Base-by-base conservation (phyloP, 352 stramenopile species). In the Globisporangium emineosum region DNA sequence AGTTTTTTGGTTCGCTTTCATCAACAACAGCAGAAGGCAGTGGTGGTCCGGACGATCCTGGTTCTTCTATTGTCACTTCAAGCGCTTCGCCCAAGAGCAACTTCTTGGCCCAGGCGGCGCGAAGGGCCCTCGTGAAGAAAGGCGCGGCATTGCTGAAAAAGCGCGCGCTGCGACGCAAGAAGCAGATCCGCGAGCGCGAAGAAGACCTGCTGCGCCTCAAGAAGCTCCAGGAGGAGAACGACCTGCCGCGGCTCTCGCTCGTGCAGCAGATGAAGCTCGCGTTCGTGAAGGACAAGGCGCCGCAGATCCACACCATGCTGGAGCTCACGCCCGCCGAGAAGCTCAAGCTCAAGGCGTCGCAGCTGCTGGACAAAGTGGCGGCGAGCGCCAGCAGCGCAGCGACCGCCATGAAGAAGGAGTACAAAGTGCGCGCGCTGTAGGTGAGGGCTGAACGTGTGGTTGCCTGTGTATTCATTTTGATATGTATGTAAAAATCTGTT, bases 381-480 rank as follows among this genome's bases (percentile, higher is more conserved):
- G 67, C 69, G 3, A 69, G 70, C 10, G 81, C 80, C 13, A 61
- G 45, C 23, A 69, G 64, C 27, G 78, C 65, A 12, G 73, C 73
- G 1, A 55, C 60, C 5, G 76, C 77, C 27, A 77, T 74, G 52
- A 89, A 90, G 73, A 86, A 90, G 59, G 81, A 90, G 60, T 88
- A 88, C 74, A 65, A 69, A 30, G 80, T 91, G 51, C 83, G 81
- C 54, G 73, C 77, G 33, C 67, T 91, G 19, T 91, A 65, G 29
- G 17, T n/a, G 19, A 9, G 19, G 19, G 27, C 47, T 12, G n/a
- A 29, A 51, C 27, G n/a, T 27, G 52, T 45, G 37, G 15, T 19
- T 45, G 15, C 15, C 53, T 43, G 53, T 56, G 25, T 30, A 21
- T 57, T 52, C 25, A 65, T 58, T 50, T 9, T 35, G 35, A 25